Conservation (phyloP, 768 basidiomycete genomes). For the Russula emetica region DNA sequence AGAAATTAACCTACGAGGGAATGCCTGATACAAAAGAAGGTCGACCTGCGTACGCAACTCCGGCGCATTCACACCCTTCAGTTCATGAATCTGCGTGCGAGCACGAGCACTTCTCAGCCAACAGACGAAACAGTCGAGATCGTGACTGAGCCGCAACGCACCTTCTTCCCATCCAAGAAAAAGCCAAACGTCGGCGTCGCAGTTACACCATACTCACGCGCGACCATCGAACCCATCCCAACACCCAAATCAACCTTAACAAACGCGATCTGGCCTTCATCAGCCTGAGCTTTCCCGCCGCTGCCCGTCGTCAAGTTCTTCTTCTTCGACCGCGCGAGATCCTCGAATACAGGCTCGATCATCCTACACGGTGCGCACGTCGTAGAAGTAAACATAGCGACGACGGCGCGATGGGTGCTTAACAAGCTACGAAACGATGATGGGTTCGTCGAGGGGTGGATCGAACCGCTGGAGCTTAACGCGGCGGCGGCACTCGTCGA, state of each 20-base stretch:
- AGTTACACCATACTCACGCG: conserved; percentile 56
- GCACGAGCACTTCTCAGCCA: neutral
- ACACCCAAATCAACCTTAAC: conserved; percentile 79
- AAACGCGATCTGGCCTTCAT: conserved; percentile 57
- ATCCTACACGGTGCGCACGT: conserved; percentile 76
- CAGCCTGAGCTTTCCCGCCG: conserved; percentile 25
- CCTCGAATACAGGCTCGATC: conserved; percentile 80
- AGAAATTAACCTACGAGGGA: conserved; percentile 58
- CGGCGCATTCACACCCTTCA: conserved; percentile 65
- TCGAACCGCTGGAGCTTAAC: conserved; percentile 36
- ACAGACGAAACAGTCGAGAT: neutral
- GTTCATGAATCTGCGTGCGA: conserved; percentile 51
- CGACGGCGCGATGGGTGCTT: conserved; percentile 60
- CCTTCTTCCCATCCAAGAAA: conserved; percentile 74
- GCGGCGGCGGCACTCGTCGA: conserved; percentile 48
- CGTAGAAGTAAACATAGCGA: conserved; percentile 77
- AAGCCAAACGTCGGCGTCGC: conserved; percentile 90
- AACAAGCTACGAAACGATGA: conserved; percentile 68
- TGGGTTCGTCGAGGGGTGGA: conserved; percentile 71
- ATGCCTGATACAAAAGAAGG: conserved; percentile 68
- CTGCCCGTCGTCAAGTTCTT: neutral
- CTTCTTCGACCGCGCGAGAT: neutral
- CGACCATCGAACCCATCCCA: conserved; percentile 58
- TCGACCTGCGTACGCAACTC: conserved; percentile 74
- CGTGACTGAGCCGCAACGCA: conserved; percentile 31